Base-by-base conservation (phyloP, 257 asterid species). In the Verbascum thapsus region DNA sequence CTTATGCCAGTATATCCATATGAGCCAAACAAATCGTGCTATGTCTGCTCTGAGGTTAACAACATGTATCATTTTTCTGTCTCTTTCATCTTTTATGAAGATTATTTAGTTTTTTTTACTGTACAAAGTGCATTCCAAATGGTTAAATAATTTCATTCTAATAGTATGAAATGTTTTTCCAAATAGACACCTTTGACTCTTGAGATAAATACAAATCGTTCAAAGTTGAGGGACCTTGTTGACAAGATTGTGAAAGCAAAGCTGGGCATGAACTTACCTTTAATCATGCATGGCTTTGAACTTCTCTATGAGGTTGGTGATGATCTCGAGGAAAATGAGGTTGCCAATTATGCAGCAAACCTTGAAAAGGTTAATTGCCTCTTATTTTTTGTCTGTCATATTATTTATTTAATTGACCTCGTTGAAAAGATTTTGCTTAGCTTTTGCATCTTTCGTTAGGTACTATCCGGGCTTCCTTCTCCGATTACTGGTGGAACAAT, bases 1-100 rank as follows among this genome's bases (percentile, higher is more conserved):
- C 91, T 94, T 53, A 90, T 94, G 99, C 97, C 99, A 5, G 85
- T 90, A 12, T 88, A 82, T 69, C 99, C 99, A 32, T 94, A 87
- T 80, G 97, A 87, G 75, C 90, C 96, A 52, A 94, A 87, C 68
- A 82, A 83, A 62, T 81, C 85, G 7, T 94, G 99, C 76, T 94
- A 94, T 50, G 95, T 94, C 66, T 94, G 99, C 76, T 87, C 97
- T 3, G 96, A 94, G 95, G 99, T 94, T n/a, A n/a, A n/a, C n/a
- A n/a, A n/a, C n/a, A 63, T 52, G 82, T 67, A n/a, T 47, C 13
- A 57, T 68, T 53, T 37, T 51, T 39, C 60, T 26, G 7, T 26
- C 10, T 7, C 40, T 3, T 18, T 37, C 58, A 16, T 64, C 41
- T 26, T 26, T 2, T 26, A 5, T 26, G 32, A 5, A 26, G 32